Evolutionary conservation across 2,329 filamentous ascomycete species (phyloP), one percentile per base, ranked within the genome.

Genomic region (Pseudogymnoascus sp.): DNA sequence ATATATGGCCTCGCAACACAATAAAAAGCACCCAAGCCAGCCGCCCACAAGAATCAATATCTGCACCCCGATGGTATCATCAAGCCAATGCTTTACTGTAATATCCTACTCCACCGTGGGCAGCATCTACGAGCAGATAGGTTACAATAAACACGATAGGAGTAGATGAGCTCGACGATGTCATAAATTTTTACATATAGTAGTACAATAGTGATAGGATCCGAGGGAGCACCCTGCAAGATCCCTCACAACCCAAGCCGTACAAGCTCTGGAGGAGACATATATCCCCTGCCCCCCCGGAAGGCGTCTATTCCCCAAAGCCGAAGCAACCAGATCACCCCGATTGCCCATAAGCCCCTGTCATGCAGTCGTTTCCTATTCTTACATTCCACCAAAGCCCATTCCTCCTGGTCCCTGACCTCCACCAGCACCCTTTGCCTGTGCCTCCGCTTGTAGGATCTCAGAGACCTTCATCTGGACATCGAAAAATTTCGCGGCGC

Each of bases 401-500:
- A 79, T 76, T 9, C 69, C 70, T 40, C 71, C 63, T n/a, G 72
- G 72, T 19, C 70, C 72, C 46, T 79, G 81, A 46, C 77, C 82
- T n/a, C 77, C 78, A 37, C 79, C 82, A 42, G 79, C 83, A 65
- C 86, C 84, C 72, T 84, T 84, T 67, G 84, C 82, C 72, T 86
- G 84, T 59, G 90, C 90, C 78, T 96, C 90, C 68, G 88, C 86
- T 79, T 97, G 92, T 87, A 97, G 92, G 80, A 96, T 91, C 80
- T 97, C 93, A 72, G 90, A 93, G 65, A 97, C 91, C 82, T 97
- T 97, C 82, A 96, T 87, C 77, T 96, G 96, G 73, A 96, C 93
- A 72, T 97, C 93, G 80, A 99, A 97, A 82, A 97, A 99, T 82
- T 99, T 99, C 74, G 90, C 85, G 64, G 96, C 90, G 80, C 96